Evolutionary conservation across 1,284 basidiomycete genomes (phyloP), one percentile per base, ranked within the genome.

Genomic region (Marasmius fiardii): DNA sequence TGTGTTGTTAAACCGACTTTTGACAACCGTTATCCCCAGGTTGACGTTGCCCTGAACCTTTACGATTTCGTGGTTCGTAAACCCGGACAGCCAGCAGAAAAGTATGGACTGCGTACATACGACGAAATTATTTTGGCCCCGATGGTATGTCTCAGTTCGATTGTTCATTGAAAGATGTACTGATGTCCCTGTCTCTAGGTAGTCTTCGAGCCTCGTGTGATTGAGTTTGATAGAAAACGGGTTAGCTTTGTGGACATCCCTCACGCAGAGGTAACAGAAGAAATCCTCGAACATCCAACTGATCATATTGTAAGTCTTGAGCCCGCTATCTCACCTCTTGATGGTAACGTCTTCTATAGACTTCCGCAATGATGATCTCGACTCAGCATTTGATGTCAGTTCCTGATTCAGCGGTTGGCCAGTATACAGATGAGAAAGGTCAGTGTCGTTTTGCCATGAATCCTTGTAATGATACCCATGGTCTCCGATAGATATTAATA

Each of bases 51-150:
- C 7, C 76, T 93, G 53, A 95, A 93, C 61, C 69, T 92, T 21
- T 95, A 93, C 72, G 94, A 97, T 67, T 95, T 98, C 64, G 82
- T 88, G 33, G 89, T 95, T 11, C 80, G 95, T 23, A 75, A 83
- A 54, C 91, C 95, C 1, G 83, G 83, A 26, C 79, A 85, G 57
- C 75, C 86, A 16, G 90, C 94, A 2, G 82, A 89, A 66, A 98
- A 98, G 71, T 99, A 95, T 69, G 86, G 86, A 23, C 76, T 98
- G 54, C 85, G 94, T 28, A 89, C 92, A 4, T 99, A 98, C 67
- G 97, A 99, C 68, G 97, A 99, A 74, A 88, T 93, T 55, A 95
- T 98, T 56, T 76, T 99, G 35, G 94, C 95, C 0, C 93, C 96
- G 1, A 93, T 98, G 86, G 93, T 93, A 65, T 59, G 78, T 70